Conservation (phyloP, 768 basidiomycete genomes). For the Tephrocybe rancida region DNA sequence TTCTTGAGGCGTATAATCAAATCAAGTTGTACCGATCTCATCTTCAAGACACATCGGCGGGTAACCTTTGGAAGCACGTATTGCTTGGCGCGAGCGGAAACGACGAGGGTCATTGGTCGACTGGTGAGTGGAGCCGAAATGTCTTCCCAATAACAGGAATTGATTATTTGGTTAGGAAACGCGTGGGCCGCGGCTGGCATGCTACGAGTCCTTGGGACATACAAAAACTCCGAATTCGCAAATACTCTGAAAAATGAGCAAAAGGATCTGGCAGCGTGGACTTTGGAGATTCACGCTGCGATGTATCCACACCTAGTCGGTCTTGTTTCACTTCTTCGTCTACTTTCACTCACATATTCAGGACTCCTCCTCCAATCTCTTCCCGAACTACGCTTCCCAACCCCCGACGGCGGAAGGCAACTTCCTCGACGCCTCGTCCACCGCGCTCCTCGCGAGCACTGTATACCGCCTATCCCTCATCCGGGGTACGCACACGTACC, state of each 20-base stretch:
- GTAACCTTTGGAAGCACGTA: slow-evolving; percentile 79
- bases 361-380: slow-evolving; percentile 47
- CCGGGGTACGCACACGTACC: slow-evolving; percentile 44
- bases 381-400: slow-evolving; percentile 74
- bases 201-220: slow-evolving; percentile 78
- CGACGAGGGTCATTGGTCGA: slow-evolving; percentile 81
- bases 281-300: slow-evolving; percentile 70
- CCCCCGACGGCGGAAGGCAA: slow-evolving; percentile 36
- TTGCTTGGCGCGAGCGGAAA: slow-evolving; percentile 50
- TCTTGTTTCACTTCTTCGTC: slow-evolving; percentile 8
- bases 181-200: slow-evolving; percentile 91
- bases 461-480: slow-evolving; percentile 74
- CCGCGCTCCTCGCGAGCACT: slow-evolving; percentile 73
- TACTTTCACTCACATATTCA: slow-evolving; percentile 21
- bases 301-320: slow-evolving; percentile 67
- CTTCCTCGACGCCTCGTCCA: slow-evolving; percentile 75
- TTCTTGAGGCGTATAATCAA: slow-evolving; percentile 71
- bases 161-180: slow-evolving; percentile 54
- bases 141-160: neutral
- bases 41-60: slow-evolving; percentile 50
- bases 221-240: slow-evolving; percentile 61
- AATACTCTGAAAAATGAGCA: slow-evolving; percentile 51
- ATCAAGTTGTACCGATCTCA: slow-evolving; percentile 71
- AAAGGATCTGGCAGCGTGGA: slow-evolving; percentile 63
- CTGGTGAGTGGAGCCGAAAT: slow-evolving; percentile 45